Conservation (phyloP, 1,284 basidiomycete genomes). For the Sporisorium reilianum region DNA sequence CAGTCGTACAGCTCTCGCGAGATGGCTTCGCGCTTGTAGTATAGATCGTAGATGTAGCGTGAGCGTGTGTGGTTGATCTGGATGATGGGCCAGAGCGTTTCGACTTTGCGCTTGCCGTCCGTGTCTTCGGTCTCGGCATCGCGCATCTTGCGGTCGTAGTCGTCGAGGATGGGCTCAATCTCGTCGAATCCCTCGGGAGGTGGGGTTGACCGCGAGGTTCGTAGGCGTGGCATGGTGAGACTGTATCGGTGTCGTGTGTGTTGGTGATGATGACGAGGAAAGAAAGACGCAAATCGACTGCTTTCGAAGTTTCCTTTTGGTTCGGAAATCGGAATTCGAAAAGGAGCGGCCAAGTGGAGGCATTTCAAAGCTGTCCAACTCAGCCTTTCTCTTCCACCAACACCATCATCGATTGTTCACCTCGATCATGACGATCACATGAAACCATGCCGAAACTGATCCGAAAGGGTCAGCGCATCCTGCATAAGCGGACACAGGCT, state of each 20-base stretch:
- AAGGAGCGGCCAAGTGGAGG: constrained; percentile 27
- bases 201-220: constrained; percentile 90
- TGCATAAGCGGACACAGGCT: constrained; percentile 31
- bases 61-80: constrained; percentile 89
- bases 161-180: constrained; percentile 75
- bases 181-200: constrained; percentile 98
- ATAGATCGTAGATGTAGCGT: constrained; percentile 96
- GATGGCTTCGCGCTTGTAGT: constrained; percentile 98
- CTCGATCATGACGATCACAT: constrained; percentile 12
- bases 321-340: constrained; percentile 16
- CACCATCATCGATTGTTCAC: neutral
- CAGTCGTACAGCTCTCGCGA: constrained; percentile 95
- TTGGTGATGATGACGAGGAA: neutral
- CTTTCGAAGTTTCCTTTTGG: neutral
- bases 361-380: constrained; percentile 19
- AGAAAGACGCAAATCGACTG: constrained; percentile 6
- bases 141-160: constrained; percentile 68
- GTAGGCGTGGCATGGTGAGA: constrained; percentile 92
- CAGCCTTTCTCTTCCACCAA: constrained; percentile 7
- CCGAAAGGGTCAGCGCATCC: constrained; percentile 48
- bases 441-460: constrained; percentile 44
- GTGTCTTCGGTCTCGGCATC: constrained; percentile 88
- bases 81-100: constrained; percentile 99
- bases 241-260: neutral
- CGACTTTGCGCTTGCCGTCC: constrained; percentile 96